Evolutionary conservation across 2,329 filamentous ascomycete species (phyloP).

Genomic region (Fonsecaea erecta): DNA sequence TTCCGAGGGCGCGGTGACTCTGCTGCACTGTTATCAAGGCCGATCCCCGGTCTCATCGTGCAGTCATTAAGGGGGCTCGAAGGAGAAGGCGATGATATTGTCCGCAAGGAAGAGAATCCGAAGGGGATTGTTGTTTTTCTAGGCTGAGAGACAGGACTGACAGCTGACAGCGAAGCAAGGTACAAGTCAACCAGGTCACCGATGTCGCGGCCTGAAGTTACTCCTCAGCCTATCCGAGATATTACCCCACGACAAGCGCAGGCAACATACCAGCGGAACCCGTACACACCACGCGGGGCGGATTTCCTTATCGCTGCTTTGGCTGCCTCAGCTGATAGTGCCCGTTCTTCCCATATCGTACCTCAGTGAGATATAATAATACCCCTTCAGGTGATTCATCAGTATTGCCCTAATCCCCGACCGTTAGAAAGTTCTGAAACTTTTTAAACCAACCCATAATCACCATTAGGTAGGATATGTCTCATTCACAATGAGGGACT

Average conservation of each 20-base stretch:
- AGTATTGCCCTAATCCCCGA: not conserved
- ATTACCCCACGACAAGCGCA: conserved; percentile 19
- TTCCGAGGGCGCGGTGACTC: conserved; percentile 39
- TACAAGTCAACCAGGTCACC: conserved; percentile 16
- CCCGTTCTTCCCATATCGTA: not conserved
- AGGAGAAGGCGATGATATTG: not conserved
- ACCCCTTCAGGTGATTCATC: not conserved
- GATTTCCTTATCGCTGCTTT: not conserved
- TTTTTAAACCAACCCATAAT: not conserved
- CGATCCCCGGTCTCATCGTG: conserved; percentile 44
- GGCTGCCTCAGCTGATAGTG: conserved; percentile 5
- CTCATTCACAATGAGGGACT: conserved; percentile 25
- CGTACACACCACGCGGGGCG: not conserved
- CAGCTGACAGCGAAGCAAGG: conserved; percentile 12
- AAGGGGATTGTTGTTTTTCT: not conserved
- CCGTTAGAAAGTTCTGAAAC: not conserved
- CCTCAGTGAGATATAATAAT: not conserved
- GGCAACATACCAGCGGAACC: not conserved
- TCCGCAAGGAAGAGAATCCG: not conserved
- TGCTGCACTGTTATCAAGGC: conserved; percentile 36
- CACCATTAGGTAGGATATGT: conserved; percentile 22
- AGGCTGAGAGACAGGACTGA: not conserved
- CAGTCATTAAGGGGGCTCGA: conserved; percentile 39
- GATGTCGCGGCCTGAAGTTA: conserved; percentile 23
- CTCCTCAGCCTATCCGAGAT: conserved; percentile 10